These are phyloP conservation scores for Inga laurina DNA, from an alignment of 306 rosid genomes.

Conservation along the genomic window DNA sequence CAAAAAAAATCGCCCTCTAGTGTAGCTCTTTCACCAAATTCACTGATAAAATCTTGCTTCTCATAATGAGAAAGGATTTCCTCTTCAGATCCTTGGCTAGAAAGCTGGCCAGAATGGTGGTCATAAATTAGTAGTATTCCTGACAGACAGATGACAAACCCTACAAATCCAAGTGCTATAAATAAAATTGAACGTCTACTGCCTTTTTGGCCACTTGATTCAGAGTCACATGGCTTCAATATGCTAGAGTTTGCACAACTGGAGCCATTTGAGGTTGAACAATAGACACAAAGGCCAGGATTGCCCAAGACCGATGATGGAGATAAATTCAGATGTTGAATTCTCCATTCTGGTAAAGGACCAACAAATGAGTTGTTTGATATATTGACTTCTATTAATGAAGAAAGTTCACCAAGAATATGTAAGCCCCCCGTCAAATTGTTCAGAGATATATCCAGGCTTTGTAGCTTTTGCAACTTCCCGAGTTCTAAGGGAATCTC, in stretches of 20 bases:
- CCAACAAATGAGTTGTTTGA: slow-evolving; percentile 72
- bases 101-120: background rate
- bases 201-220: slow-evolving; percentile 36
- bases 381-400: slow-evolving; percentile 51
- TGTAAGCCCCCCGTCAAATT: slow-evolving; percentile 67
- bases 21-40: no score
- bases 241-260: slow-evolving; percentile 39
- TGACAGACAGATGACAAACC: slow-evolving; percentile 39
- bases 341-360: slow-evolving; percentile 52
- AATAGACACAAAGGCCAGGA: slow-evolving; percentile 57
- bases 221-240: slow-evolving; percentile 47
- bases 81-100: background rate
- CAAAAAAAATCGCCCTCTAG: no score
- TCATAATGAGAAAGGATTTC: no score
- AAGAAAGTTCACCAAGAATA: slow-evolving; percentile 43
- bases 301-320: slow-evolving; percentile 59
- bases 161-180: slow-evolving; percentile 50
- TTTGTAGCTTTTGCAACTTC: slow-evolving; percentile 36
- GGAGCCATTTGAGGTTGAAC: slow-evolving; percentile 38
- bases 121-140: background rate
- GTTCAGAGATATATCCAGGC: slow-evolving; percentile 69
- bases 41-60: no score
- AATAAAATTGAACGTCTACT: slow-evolving; percentile 42
- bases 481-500: slow-evolving; percentile 57
- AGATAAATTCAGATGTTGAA: slow-evolving; percentile 40